Evolutionary conservation across 73 alveolate species (phyloP), one percentile per base, ranked within the genome.

Genomic region (Paramecium tetraurelia): DNA sequence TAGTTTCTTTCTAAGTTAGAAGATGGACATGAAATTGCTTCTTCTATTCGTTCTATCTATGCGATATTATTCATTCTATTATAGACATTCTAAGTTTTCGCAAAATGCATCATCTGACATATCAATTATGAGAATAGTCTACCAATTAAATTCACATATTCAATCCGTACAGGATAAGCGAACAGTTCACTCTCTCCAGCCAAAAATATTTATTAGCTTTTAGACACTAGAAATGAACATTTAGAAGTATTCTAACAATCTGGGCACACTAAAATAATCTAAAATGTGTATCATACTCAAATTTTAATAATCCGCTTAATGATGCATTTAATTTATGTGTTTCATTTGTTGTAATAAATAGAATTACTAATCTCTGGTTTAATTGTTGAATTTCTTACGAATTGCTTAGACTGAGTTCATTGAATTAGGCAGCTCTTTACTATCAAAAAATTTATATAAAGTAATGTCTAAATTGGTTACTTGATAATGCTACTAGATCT

Each of bases 21-120:
- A 7, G 75, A 80, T 4, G 90, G 90, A 12, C 63, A 33, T 18
- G 70, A 80, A 22, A 80, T 80, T 8, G 90, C 90, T 27, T 80
- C 46, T 80, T 44, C 75, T 24, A 80, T 43, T 2, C 43, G 33
- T 10, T 80, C 71, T 44, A 80, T 20, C 2, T 40, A 24, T 0
- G 90, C 70, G 4, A 80, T 18, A 5, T 24, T 80, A 21, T 29
- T 12, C 21, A 80, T 16, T 43, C 46, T 80, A 38, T 35, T 16
- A 24, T 21, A 12, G 24, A 40, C 87, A 38, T 75, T 41, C 20
- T 41, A 20, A 38, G 87, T 38, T 29, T 16, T 35, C 11, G 87
- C 58, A 75, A 20, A 75, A 38, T 29, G 35, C 46, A 29, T 75
- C 59, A 75, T 75, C 14, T 35, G 11, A 41, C 87, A 75, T 14